Conservation (phyloP, 495 filamentous ascomycete genomes). For the Cercophora sp. region DNA sequence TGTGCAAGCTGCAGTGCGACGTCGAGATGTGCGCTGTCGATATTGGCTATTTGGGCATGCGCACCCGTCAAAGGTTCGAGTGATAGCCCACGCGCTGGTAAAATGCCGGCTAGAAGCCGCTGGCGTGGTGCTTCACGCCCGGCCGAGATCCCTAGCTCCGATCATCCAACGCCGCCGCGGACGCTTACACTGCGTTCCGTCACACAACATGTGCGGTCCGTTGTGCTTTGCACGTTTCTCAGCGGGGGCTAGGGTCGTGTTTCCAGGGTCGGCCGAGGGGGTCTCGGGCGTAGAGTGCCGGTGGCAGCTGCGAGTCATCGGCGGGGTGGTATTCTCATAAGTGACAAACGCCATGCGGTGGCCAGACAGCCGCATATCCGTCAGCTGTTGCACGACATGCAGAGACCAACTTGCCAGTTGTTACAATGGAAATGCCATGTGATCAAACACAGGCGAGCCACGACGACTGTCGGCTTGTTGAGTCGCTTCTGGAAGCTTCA, state of each 20-base stretch:
- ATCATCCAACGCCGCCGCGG: conserved; percentile 27
- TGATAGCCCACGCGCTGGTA: conserved; percentile 35
- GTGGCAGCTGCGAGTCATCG: conserved; percentile 10
- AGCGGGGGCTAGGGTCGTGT: neutral
- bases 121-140: conserved; percentile 15
- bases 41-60: conserved; percentile 28
- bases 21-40: conserved; percentile 18
- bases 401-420: neutral
- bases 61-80: too few relatives aligned
- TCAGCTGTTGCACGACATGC: conserved; percentile 6
- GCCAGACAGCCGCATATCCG: conserved; percentile 2
- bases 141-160: conserved; percentile 17
- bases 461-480: neutral
- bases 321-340: conserved; percentile 5
- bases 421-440: too few relatives aligned
- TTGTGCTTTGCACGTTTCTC: neutral
- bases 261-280: neutral
- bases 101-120: conserved; percentile 31
- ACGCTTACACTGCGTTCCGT: too few relatives aligned
- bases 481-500: conserved; percentile 8
- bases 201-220: too few relatives aligned
- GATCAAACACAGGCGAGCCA: neutral
- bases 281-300: conserved; percentile 16
- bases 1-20: conserved; percentile 23
- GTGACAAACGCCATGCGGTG: neutral